phyloP scores from a whole-genome alignment of 768 basidiomycete species.

The Psilocybe tampanensis region DNA sequence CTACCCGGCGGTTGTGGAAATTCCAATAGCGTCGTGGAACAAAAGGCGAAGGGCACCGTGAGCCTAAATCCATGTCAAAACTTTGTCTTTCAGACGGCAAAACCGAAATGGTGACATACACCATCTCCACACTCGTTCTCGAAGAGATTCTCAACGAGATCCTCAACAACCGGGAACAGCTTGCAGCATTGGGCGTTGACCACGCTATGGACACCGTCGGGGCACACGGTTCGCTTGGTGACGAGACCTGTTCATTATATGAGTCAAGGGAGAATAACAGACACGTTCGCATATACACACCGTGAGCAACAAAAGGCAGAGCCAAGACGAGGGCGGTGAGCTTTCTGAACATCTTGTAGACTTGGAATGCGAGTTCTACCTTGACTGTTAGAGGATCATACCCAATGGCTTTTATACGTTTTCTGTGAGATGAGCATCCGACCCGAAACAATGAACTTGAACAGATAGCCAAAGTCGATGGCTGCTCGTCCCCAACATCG shows the following conservation, averaged over 20 bases:
- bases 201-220: constrained; percentile 1
- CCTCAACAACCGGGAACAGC: constrained; percentile 7
- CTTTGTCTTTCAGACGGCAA: not conserved
- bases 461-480: not conserved
- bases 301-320: constrained; percentile 1
- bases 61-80: constrained; percentile 12
- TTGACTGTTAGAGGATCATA: not conserved
- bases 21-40: constrained; percentile 49
- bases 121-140: constrained; percentile 11
- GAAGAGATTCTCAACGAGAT: constrained; percentile 7
- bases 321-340: constrained; percentile 9
- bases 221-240: constrained; percentile 3
- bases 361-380: not conserved
- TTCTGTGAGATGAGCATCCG: not conserved
- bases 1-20: constrained; percentile 35
- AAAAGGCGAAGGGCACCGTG: constrained; percentile 34
- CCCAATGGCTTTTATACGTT: not conserved
- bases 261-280: too few species aligned
- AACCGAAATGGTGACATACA: not conserved
- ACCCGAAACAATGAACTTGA: not conserved
- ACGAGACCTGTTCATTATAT: not conserved
- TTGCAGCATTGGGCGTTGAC: constrained; percentile 4
- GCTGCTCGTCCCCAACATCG: not conserved
- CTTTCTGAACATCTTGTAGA: not conserved
- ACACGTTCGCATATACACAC: not conserved